A percentile compares a stretch with the other conserved stretches of the same genome.
Conservation (phyloP, 2,329 filamentous ascomycete genomes). For the Dendrostoma leiphaemia region DNA sequence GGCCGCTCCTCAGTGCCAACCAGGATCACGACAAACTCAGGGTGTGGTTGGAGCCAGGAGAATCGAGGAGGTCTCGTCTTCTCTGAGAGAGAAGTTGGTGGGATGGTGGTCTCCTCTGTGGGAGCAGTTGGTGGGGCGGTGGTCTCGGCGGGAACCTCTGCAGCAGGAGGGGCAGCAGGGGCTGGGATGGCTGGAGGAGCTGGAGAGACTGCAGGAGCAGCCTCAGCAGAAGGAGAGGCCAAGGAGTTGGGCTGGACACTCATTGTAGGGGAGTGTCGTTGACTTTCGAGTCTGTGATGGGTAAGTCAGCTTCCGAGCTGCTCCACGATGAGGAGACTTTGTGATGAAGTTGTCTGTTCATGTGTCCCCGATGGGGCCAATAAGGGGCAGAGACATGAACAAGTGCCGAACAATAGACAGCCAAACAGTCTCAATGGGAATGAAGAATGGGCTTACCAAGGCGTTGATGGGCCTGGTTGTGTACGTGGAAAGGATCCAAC, state of each 20-base stretch:
- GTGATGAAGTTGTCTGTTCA: neutral
- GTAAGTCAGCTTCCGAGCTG: neutral
- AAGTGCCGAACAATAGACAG: no score
- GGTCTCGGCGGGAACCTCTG: neutral
- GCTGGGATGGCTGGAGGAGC: neutral
- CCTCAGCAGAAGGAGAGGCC: neutral
- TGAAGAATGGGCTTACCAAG: no score
- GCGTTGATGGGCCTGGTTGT: no score
- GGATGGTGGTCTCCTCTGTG: neutral
- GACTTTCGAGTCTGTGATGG: neutral
- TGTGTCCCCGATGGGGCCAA: no score
- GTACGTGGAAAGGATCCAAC: no score
- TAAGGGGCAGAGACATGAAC: no score
- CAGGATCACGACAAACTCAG: slow-evolving; percentile 53
- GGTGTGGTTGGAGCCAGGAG: slow-evolving; percentile 43
- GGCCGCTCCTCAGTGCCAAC: slow-evolving; percentile 51
- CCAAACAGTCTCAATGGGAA: no score
- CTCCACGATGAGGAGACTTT: neutral
- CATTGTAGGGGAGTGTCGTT: neutral
- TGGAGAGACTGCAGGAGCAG: neutral
- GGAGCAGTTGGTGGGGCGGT: neutral
- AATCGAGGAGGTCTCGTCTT: neutral
- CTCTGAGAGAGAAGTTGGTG: no score
- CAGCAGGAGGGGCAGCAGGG: neutral
- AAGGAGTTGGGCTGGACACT: neutral